Evolutionary conservation across 2,329 filamentous ascomycete genomes (phyloP), one percentile per base, ranked within the genome.

Genomic region (Neopestalotiopsis clavispora): DNA sequence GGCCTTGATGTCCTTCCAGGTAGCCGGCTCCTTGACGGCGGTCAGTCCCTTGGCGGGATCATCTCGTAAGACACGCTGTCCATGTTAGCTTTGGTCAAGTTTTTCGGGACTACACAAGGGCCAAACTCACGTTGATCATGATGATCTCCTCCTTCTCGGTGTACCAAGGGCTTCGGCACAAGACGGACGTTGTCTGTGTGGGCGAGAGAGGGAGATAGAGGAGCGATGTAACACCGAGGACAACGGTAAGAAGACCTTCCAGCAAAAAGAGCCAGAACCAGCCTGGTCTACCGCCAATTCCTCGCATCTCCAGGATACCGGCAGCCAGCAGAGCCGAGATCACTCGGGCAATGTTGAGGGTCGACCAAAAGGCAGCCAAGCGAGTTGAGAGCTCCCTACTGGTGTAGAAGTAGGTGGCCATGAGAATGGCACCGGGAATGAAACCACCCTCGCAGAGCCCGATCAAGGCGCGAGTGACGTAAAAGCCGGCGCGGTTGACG

Each of bases 391-490:
- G 80, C 75, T 94, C 92, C 66, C 84, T 84, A 1, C 87, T 88
- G 3, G 87, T 93, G 81, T 93, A 94, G 79, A 91, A 94, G 78
- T 94, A 94, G 1, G 88, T 90, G 1, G 92, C 83, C 76, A 92
- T 93, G 1, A 91, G 81, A 64, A 92, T 87, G 12, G 85, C 86
- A 71, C 85, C 86, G 1, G 87, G 87, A 65, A 89, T 89, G 72
- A 89, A 89, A 3, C 87, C 87, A 13, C 85, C 85, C 72, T 89
- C 86, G 64, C 83, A 86, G 2, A 85, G 74, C 0, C 87, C 87
- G 17, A 89, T 84, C 14, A 89, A 73, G 3, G 87, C 82, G 1
- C 87, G 81, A 0, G 85, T 86, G 3, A 83, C 76, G 66, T 88
- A 83, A 74, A 87, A 89, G 4, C 79, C 78, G 0, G 82, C 76